Base-by-base conservation (phyloP, 257 asterid species). In the Marsdenia floribunda region DNA sequence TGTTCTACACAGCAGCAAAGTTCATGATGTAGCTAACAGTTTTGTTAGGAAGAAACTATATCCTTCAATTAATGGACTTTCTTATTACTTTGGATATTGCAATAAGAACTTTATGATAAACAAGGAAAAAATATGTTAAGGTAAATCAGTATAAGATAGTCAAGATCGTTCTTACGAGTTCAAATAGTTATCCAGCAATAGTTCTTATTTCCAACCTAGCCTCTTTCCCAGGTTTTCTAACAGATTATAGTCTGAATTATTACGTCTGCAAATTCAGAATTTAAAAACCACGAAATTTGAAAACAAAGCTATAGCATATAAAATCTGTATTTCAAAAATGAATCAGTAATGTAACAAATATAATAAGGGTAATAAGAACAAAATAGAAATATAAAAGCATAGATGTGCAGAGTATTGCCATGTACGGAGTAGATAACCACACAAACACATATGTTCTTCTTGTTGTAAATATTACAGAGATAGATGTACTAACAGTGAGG, bases 11-110 rank as follows among this genome's bases (percentile, higher is more conserved):
- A 12, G 29, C 29, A 67, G 58, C 19, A 53, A 75, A 65, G 26
- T 22, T n/a, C 59, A 26, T 70, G 18, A 47, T 70, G 26, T n/a
- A 47, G 73, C 73, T 11, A 70, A 47, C 73, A 47, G 73, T 24
- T 12, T 12, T 42, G 10, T 40, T 37, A 2, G 9, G 21, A 3
- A 67, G 38, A 33, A 42, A n/a, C 26, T 7, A 47, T 18, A 3
- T 29, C 38, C 21, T 18, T 68, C 19, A 50, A 26, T 53, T 33
- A 74, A 50, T 26, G 6, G 24, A 74, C 59, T 50, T 49, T 33
- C 46, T 19, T 24, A 13, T 37, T 68, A 3, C 72, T 40, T 42
- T 37, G 1, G 6, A n/a, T 16, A 38, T 40, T 40, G 6, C 16
- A 67, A 44, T 40, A 40, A n/a, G 52, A 67, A 44, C 18, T 10